phyloP scores from a whole-genome alignment of 176 grass and related monocot genomes.

The Olyra latifolia region DNA sequence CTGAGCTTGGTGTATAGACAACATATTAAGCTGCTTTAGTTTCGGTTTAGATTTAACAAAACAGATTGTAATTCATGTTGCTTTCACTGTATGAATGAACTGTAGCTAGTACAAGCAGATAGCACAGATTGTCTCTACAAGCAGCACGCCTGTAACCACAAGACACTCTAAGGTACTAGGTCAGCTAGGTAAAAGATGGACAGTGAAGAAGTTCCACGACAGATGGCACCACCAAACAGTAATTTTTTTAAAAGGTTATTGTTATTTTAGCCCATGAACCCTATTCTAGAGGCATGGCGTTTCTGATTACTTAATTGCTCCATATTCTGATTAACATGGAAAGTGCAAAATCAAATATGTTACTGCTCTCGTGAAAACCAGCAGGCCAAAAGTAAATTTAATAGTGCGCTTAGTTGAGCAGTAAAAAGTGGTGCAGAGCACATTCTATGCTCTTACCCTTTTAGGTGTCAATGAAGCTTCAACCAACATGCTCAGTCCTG shows the following conservation, averaged over 20 bases:
- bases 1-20: neutral
- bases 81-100: neutral
- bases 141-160: neutral
- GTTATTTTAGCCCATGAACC: neutral
- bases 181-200: neutral
- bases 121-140: neutral
- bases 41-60: neutral
- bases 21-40: neutral
- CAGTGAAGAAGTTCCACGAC: neutral
- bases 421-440: neutral
- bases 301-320: neutral
- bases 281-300: neutral
- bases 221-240: neutral
- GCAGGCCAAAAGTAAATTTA: neutral
- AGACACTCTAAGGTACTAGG: neutral
- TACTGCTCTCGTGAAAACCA: neutral
- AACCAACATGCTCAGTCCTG: slow-evolving; percentile 53
- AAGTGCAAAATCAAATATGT: neutral
- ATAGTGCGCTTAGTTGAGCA: neutral
- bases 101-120: neutral
- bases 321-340: neutral
- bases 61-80: neutral
- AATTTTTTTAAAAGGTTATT: neutral
- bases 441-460: slow-evolving; percentile 38
- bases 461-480: slow-evolving; percentile 46